Base-by-base conservation (phyloP, 805 yeast genomes). In the Kuraishia cidri region DNA sequence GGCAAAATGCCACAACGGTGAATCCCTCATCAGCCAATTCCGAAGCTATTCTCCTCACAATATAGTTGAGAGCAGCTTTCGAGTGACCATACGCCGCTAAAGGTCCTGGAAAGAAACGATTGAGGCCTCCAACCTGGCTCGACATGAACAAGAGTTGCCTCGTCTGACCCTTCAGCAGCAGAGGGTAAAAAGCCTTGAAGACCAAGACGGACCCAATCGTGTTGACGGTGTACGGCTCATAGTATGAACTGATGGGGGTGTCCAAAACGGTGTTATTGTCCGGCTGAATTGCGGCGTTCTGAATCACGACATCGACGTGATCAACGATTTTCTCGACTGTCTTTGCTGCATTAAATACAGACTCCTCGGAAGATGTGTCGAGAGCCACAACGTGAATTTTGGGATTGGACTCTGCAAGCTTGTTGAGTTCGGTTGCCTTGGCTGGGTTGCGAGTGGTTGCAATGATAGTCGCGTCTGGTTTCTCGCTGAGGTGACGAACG, bases 11-110 rank as follows among this genome's bases (percentile, higher is more conserved):
- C 15, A 58, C 39, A 26, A 54, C 46, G 6, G 44, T 50, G 45
- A 48, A 50, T 1, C 42, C 47, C 12, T 56, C 55, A 1, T 29
- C 24, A 7, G 34, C 37, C 14, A 19, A 8, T 33, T 60, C 62
- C 20, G 18, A 6, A 26, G 53, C 40, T 26, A 60, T 24, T 15
- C 48, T 47, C 23, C 41, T 46, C 9, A 44, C 45, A 10, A 52
- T 37, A 41, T 46, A 52, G 46, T 61, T 59, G 37, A 60, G 38
- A 2, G 61, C 65, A 10, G 64, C 60, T 41, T 62, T 61, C 8
- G 63, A 52, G 26, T 43, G 45, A 4, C 64, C 64, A 35, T 61
- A 61, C 12, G 57, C 55, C n/a, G 49, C 39, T 11, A 37, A 25
- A 6, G 44, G 14, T 11, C 42, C 12, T 5, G 48, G 47, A 5